These are phyloP conservation scores for Furcasterigmium sp. DNA, from an alignment of 2,329 filamentous ascomycete genomes.

Conservation along the genomic window DNA sequence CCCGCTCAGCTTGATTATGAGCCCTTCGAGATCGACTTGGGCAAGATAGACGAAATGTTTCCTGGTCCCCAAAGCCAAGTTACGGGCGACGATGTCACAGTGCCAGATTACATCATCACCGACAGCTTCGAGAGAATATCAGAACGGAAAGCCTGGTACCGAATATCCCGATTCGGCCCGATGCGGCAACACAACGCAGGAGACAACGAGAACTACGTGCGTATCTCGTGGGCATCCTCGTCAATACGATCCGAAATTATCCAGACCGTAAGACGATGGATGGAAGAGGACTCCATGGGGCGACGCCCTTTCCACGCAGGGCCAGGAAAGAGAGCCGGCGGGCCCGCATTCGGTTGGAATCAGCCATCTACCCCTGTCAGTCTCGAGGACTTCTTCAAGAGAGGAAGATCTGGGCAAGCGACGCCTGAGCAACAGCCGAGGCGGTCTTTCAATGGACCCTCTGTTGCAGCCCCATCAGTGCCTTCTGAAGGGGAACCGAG, in stretches of 20 bases:
- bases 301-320: slow-evolving; percentile 43
- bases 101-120: slow-evolving; percentile 41
- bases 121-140: slow-evolving; percentile 50
- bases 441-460: slow-evolving; percentile 9
- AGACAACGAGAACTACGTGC: slow-evolving; percentile 54
- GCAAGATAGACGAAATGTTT: slow-evolving; percentile 27
- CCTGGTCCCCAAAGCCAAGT: slow-evolving; percentile 13
- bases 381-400: slow-evolving; percentile 39
- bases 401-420: slow-evolving; percentile 15
- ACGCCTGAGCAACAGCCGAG: slow-evolving; percentile 9
- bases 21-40: slow-evolving; percentile 22
- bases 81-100: slow-evolving; percentile 7
- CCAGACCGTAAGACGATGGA: slow-evolving; percentile 58
- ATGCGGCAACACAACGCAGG: slow-evolving; percentile 50
- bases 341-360: slow-evolving; percentile 58
- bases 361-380: slow-evolving; percentile 44
- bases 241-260: slow-evolving; percentile 47
- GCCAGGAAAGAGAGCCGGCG: slow-evolving; percentile 26
- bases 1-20: slow-evolving; percentile 5
- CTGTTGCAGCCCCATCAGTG: not conserved
- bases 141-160: slow-evolving; percentile 61
- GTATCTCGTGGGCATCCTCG: slow-evolving; percentile 53
- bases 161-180: slow-evolving; percentile 55
- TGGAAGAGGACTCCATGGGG: slow-evolving; percentile 57
- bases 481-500: slow-evolving; percentile 1